These are phyloP conservation scores for Ambrosiella beaveri DNA, from an alignment of 2,329 filamentous ascomycete species.

Conservation along the genomic window DNA sequence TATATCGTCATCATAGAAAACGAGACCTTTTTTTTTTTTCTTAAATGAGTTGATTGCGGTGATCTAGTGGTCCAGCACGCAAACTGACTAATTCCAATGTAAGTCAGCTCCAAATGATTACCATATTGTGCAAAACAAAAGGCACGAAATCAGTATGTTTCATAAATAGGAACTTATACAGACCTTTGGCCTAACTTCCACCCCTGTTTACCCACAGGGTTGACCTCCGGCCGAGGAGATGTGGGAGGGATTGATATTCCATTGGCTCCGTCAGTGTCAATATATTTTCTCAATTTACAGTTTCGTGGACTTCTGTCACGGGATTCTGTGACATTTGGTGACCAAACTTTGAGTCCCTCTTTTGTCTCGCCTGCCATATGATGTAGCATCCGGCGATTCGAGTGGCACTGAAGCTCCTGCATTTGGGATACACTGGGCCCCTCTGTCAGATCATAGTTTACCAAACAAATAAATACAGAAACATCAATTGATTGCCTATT, in stretches of 20 bases:
- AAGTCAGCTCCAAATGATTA: neutral
- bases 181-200: neutral
- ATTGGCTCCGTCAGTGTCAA: neutral
- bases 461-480: too few relatives aligned
- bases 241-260: neutral
- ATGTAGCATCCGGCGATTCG: neutral
- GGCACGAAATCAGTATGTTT: neutral
- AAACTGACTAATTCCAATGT: neutral
- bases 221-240: neutral
- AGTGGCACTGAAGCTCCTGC: neutral
- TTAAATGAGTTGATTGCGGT: neutral
- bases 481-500: too few relatives aligned
- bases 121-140: neutral
- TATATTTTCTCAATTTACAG: neutral
- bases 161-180: neutral
- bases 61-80: neutral
- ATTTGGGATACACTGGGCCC: neutral
- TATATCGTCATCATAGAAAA: neutral
- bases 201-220: neutral
- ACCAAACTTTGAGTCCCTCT: neutral
- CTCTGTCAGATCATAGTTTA: neutral
- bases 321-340: neutral
- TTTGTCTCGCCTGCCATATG: neutral
- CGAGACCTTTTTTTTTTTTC: neutral
- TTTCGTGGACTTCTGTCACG: neutral